A percentile compares a stretch with the other conserved stretches of the same genome.
These are phyloP conservation scores for Eucalyptus erythrocorys DNA, from an alignment of 345 rosid genomes.

Conservation along the genomic window DNA sequence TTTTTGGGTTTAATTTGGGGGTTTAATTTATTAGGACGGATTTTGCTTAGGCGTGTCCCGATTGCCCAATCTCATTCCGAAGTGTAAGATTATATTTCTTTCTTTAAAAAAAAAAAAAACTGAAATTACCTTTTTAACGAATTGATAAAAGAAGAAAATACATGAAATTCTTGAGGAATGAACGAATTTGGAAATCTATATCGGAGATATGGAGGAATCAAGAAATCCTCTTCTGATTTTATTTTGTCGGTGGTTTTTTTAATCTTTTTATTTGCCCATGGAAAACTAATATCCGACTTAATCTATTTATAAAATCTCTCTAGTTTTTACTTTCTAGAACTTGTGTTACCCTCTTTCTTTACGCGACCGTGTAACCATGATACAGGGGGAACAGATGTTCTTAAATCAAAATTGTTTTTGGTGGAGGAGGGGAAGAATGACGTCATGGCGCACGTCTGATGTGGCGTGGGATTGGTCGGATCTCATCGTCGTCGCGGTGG, in stretches of 20 bases:
- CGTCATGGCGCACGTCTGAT: neutral
- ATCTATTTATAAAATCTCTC: neutral
- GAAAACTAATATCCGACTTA: neutral
- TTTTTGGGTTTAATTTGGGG: neutral
- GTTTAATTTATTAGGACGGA: neutral
- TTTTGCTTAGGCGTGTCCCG: neutral
- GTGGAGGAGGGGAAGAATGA: neutral
- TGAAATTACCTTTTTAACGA: neutral
- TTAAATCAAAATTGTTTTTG: neutral
- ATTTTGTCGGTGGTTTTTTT: neutral
- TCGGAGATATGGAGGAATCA: neutral
- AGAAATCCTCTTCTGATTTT: neutral
- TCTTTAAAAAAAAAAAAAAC: neutral
- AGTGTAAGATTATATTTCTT: neutral
- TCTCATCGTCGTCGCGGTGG: neutral
- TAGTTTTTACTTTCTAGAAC: neutral
- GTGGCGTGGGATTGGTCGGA: neutral
- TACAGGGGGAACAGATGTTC: neutral
- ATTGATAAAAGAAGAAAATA: neutral
- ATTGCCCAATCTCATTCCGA: neutral
- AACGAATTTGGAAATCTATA: neutral
- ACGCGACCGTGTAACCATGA: neutral
- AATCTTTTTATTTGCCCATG: neutral
- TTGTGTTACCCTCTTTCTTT: neutral
- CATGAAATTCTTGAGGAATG: accelerated